Evolutionary conservation across 352 stramenopile genomes (phyloP).

Genomic region (Pythium dissimile): DNA sequence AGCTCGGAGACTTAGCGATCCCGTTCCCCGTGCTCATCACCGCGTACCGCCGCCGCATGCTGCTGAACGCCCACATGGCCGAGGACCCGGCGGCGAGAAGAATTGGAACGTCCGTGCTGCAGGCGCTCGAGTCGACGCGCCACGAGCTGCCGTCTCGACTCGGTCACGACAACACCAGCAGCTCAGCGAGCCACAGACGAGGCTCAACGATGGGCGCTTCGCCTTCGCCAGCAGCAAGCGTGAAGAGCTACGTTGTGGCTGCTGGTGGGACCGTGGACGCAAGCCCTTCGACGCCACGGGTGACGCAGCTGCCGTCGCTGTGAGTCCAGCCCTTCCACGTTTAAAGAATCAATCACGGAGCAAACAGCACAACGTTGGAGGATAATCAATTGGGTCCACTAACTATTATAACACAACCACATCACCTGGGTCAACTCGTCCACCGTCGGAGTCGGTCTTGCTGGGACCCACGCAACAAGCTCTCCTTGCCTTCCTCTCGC

Average conservation of each 20-base stretch:
- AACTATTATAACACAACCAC: slow-evolving; percentile 28
- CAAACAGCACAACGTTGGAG: slow-evolving; percentile 2
- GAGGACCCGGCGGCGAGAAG: slow-evolving; percentile 48
- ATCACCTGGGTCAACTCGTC: slow-evolving; percentile 8
- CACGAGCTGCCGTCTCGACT: slow-evolving; percentile 19
- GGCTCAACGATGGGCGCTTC: neutral
- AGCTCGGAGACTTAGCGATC: slow-evolving; percentile 69
- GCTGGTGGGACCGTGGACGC: no score
- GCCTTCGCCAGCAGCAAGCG: slow-evolving; percentile 7
- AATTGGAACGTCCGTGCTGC: slow-evolving; percentile 40
- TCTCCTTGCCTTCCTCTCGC: neutral
- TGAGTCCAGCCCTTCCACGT: no score
- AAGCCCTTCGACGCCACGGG: no score
- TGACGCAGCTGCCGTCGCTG: slow-evolving; percentile 11
- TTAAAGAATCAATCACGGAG: neutral
- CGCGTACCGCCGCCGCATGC: slow-evolving; percentile 71
- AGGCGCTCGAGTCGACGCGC: slow-evolving; percentile 59
- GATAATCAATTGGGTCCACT: slow-evolving; percentile 24
- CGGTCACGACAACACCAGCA: neutral
- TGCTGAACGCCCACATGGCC: slow-evolving; percentile 83
- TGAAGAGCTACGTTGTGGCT: slow-evolving; percentile 17
- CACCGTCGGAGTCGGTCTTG: neutral
- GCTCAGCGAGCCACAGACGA: neutral
- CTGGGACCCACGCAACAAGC: neutral
- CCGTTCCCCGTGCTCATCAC: slow-evolving; percentile 79